Evolutionary conservation across 805 yeast genomes (phyloP).

Genomic region (Pichia kluyveri): DNA sequence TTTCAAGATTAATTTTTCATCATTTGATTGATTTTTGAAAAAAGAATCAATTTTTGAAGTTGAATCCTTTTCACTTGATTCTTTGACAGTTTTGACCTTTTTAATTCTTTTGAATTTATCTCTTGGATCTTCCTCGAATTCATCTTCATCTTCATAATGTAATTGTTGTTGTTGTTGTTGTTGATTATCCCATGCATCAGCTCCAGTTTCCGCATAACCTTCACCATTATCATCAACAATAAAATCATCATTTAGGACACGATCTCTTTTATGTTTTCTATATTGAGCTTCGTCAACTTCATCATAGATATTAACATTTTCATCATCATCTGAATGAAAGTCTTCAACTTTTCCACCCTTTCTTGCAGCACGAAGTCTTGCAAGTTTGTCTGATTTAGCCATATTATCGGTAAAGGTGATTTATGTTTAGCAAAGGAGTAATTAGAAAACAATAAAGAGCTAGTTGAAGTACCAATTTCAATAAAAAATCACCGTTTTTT

Average conservation of each 20-base stretch:
- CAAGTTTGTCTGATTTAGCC: slow-evolving; percentile 36
- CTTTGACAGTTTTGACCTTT: slow-evolving; percentile 19
- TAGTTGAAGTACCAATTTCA: too few relatives aligned
- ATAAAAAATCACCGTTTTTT: too few relatives aligned
- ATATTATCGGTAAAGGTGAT: slow-evolving; percentile 3
- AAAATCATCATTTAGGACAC: slow-evolving; percentile 81
- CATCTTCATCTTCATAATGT: slow-evolving; percentile 34
- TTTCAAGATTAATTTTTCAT: slow-evolving; percentile 9
- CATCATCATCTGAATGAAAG: slow-evolving; percentile 34
- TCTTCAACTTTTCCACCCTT: slow-evolving; percentile 43
- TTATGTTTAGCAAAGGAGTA: too few relatives aligned
- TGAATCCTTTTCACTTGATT: slow-evolving; percentile 12
- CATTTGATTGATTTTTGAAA: slow-evolving; percentile 29
- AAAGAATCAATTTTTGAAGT: slow-evolving; percentile 21
- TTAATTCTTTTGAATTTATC: slow-evolving; percentile 27
- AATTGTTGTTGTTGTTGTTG: slow-evolving; percentile 50
- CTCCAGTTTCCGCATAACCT: slow-evolving; percentile 92
- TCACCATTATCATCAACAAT: slow-evolving; percentile 91
- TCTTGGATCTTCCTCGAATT: slow-evolving; percentile 18
- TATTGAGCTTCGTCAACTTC: slow-evolving; percentile 78
- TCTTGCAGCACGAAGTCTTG: slow-evolving; percentile 56
- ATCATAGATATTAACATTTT: slow-evolving; percentile 62
- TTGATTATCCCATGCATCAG: slow-evolving; percentile 73
- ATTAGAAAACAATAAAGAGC: too few relatives aligned
- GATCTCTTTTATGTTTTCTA: slow-evolving; percentile 67